Evolutionary conservation across 2,329 filamentous ascomycete genomes (phyloP), one percentile per base, ranked within the genome.

Genomic region (Achaetomium macrosporum): DNA sequence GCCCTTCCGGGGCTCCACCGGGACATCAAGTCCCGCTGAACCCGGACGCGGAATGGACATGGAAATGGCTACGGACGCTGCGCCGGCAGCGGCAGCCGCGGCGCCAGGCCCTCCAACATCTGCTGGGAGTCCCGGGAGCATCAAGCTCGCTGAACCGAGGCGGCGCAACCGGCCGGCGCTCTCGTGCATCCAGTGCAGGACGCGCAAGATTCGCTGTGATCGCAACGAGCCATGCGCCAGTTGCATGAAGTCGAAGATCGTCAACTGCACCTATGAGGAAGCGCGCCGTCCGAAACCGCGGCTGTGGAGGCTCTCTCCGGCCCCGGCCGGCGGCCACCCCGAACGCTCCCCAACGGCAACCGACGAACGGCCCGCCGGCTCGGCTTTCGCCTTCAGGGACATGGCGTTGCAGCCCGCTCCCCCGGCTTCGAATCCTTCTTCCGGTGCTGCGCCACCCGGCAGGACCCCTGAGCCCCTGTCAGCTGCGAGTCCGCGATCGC

Each of bases 121-220:
- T 20, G 51, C 48, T 31, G 53, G 46, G 45, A 52, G 53, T n/a
- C 37, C 50, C 17, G 54, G 50, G 4, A 13, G 42, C 46, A 36
- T 44, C 19, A 61, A 58, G 36, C 54, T 53, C 45, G 42, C 53
- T 3, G 57, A 62, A 52, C 61, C 61, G 29, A 48, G 61, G 45
- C 58, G 61, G 15, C 59, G 61, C 40, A 63, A 63, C 47, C 65
- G 69, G 16, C 71, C 70, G 33, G 66, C 72, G 3, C 65, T 75
- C 31, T 80, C 81, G 1, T 84, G 81, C 63, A 68, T 74, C 58
- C 71, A 80, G 40, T 85, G 83, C 61, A 72, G 82, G 41, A 74
- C 68, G 51, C 78, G 81, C 39, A 86, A 85, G 65, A 77, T 85
- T 54, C 74, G 76, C 43, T 85, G 82, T 61, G 77, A 85, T 61